Conservation (phyloP, 441 rosid species). For the Croton setiger region DNA sequence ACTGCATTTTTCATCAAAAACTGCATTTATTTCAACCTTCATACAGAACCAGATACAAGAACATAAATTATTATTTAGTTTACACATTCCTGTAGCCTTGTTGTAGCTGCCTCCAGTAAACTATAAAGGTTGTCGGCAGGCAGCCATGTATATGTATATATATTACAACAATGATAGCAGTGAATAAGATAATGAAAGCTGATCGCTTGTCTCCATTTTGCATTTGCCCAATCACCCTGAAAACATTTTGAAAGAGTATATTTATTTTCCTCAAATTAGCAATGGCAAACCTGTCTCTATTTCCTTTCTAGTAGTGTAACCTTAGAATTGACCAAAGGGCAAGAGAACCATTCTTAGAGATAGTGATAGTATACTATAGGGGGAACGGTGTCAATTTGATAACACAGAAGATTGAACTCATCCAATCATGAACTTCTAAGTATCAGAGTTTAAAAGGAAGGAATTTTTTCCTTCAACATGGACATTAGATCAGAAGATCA, state of each 20-base stretch:
- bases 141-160: neutral
- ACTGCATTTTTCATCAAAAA: neutral
- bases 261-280: neutral
- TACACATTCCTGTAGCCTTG: neutral
- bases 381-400: neutral
- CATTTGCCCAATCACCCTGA: constrained; percentile 2
- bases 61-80: neutral
- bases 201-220: neutral
- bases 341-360: neutral
- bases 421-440: neutral
- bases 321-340: neutral
- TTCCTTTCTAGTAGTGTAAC: no score
- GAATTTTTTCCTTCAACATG: neutral
- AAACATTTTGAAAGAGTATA: neutral
- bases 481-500: neutral
- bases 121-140: neutral
- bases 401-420: neutral
- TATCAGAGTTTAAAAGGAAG: neutral
- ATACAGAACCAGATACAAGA: neutral
- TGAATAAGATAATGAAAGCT: neutral
- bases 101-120: neutral
- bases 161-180: neutral
- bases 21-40: neutral
- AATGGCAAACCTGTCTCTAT: no score
- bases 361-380: neutral